These are phyloP conservation scores for Fusarium protoensiforme DNA, from an alignment of 2,329 filamentous ascomycete species.

Conservation along the genomic window DNA sequence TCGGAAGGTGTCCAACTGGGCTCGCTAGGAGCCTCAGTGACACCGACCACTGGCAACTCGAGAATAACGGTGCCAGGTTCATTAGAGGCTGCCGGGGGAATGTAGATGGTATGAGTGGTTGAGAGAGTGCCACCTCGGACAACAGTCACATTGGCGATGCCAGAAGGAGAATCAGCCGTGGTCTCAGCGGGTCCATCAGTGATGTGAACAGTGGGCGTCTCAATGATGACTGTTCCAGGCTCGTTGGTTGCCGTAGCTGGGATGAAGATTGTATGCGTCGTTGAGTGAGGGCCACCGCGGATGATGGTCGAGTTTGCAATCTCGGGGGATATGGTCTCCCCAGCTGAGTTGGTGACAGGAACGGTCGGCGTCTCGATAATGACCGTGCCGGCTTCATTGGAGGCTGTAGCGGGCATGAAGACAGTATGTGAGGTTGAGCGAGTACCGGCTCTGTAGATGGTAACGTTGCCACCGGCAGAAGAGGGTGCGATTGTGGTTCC, in stretches of 20 bases:
- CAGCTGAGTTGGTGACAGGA: not conserved
- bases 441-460: not conserved
- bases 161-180: not conserved
- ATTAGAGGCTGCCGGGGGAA: constrained; percentile 3
- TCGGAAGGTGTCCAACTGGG: not conserved
- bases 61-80: constrained; percentile 23
- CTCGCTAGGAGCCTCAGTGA: not conserved
- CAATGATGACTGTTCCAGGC: constrained; percentile 15
- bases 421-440: constrained; percentile 4
- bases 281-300: not conserved
- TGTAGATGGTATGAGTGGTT: constrained; percentile 6
- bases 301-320: constrained; percentile 4
- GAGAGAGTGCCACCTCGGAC: constrained; percentile 2
- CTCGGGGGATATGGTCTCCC: not conserved
- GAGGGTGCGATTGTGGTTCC: not conserved
- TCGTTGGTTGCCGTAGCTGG: not conserved
- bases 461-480: not conserved
- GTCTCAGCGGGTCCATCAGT: not conserved
- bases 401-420: constrained; percentile 2
- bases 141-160: constrained; percentile 5
- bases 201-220: not conserved
- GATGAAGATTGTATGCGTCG: not conserved
- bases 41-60: not conserved
- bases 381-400: constrained; percentile 5
- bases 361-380: constrained; percentile 16